Base-by-base conservation (phyloP, 1,284 basidiomycete genomes). In the Tremellales sp. region DNA sequence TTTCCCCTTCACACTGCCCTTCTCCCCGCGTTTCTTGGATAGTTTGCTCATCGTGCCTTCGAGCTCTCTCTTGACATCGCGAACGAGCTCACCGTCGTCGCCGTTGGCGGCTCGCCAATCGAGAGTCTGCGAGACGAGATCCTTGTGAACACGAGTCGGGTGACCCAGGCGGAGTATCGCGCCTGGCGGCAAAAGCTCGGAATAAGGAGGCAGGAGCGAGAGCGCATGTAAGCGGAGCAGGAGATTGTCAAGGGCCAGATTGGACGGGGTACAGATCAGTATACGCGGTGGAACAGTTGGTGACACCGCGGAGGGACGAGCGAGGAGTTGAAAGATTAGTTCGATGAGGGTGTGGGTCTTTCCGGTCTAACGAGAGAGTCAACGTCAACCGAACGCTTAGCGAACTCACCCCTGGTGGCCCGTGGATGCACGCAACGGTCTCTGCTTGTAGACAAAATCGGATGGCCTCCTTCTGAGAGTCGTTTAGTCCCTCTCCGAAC, bases 331-430 rank as follows among this genome's bases (percentile, higher is more conserved):
- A 26, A 86, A 82, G 48, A 94, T 87, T 43, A 93, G 79, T 66
- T 95, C 91, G 31, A 94, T 84, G 9, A 95, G 77, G 0, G 91
- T 93, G 57, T 90, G 86, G 0, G 91, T 95, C 74, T 95, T 95
- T 5, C 91, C 91, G 0, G 90, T 92, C 51, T 56, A 38, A 34
- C 43, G 28, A 49, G 44, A 14, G 10, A 26, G 36, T 37, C 18
- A 39, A 40, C 18, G 47, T 46, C 5, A 32, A 45, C 16, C 43
- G 25, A 42, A 13, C 14, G n/a, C 4, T 36, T 31, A 39, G 18
- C 22, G 29, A 38, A 53, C 69, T 50, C 68, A 87, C 89, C 1
- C 79, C 93, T 50, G 94, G 93, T 5, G 94, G 94, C 0, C 94
- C 93, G 64, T 97, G 93, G n/a, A 98, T 92, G 56, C 92, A 88